These are phyloP conservation scores for Fraxinus angustifolia DNA, from an alignment of 305 asterid genomes.

Conservation along the genomic window DNA sequence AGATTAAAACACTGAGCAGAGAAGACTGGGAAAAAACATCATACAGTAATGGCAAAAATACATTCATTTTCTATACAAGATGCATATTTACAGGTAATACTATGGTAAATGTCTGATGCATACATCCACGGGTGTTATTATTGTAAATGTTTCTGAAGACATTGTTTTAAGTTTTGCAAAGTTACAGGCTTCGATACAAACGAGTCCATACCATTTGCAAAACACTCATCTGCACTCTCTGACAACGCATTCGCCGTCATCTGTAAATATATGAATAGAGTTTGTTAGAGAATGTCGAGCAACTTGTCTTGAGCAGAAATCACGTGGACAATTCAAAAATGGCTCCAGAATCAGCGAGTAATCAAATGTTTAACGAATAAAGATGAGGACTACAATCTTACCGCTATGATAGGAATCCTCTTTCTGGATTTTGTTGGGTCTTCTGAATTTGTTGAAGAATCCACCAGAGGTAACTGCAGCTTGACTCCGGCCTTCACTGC, in stretches of 20 bases:
- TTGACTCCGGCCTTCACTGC: constrained; percentile 74
- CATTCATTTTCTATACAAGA: constrained; percentile 49
- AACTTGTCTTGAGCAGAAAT: background rate
- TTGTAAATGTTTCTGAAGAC: constrained; percentile 55
- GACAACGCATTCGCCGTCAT: constrained; percentile 87
- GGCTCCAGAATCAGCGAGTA: background rate
- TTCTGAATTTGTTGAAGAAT: constrained; percentile 26
- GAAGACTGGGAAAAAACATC: background rate
- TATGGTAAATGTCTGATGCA: constrained; percentile 40
- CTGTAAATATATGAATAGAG: constrained; percentile 36
- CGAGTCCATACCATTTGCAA: constrained; percentile 94
- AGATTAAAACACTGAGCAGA: background rate
- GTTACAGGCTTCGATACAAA: constrained; percentile 83
- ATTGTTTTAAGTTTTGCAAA: constrained; percentile 64
- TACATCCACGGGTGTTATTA: constrained; percentile 38
- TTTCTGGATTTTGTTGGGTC: constrained; percentile 29
- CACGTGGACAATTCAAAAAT: background rate
- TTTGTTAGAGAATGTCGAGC: background rate
- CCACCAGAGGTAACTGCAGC: constrained; percentile 35
- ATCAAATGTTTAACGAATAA: background rate
- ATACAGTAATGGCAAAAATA: constrained; percentile 44
- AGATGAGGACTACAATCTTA: constrained; percentile 27
- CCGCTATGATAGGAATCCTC: constrained; percentile 72
- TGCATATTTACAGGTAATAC: constrained; percentile 40
- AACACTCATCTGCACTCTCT: constrained; percentile 88